Conservation (phyloP, 2,329 filamentous ascomycete genomes). For the Xylariales sp. region DNA sequence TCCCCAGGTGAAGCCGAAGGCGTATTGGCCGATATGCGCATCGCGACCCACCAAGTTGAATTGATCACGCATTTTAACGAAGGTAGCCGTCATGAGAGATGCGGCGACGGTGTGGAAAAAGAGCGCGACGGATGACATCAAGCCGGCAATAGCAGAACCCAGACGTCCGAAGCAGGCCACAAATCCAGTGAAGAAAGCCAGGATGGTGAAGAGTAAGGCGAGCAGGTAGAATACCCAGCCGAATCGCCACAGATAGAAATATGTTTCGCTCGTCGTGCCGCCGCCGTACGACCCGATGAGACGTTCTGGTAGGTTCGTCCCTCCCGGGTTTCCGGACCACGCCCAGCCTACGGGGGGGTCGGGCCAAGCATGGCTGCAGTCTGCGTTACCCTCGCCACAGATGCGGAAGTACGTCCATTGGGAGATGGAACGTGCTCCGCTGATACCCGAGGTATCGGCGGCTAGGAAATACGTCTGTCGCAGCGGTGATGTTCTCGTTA, state of each 20-base stretch:
- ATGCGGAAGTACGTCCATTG: constrained; percentile 95
- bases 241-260: constrained; percentile 90
- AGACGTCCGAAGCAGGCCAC: constrained; percentile 78
- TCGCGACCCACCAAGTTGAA: constrained; percentile 68
- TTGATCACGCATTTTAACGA: constrained; percentile 75
- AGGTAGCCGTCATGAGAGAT: constrained; percentile 77
- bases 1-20: constrained; percentile 82
- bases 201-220: constrained; percentile 79
- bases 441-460: constrained; percentile 79
- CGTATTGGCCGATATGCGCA: constrained; percentile 73
- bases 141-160: constrained; percentile 73
- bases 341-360: constrained; percentile 80
- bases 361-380: constrained; percentile 72
- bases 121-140: constrained; percentile 69
- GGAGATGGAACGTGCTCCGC: constrained; percentile 72
- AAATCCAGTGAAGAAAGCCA: constrained; percentile 75
- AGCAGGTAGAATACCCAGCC: constrained; percentile 93
- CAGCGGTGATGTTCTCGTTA: constrained; percentile 65
- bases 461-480: constrained; percentile 87
- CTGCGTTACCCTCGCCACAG: constrained; percentile 72
- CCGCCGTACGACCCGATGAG: constrained; percentile 66
- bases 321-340: constrained; percentile 62
- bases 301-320: constrained; percentile 53
- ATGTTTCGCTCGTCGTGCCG: constrained; percentile 67
- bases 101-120: constrained; percentile 76